Percentiles rank a stretch among this genome's conserved stretches.
Evolutionary conservation across 23 red algal genomes (phyloP).

Genomic region (Gracilaria caudata): DNA sequence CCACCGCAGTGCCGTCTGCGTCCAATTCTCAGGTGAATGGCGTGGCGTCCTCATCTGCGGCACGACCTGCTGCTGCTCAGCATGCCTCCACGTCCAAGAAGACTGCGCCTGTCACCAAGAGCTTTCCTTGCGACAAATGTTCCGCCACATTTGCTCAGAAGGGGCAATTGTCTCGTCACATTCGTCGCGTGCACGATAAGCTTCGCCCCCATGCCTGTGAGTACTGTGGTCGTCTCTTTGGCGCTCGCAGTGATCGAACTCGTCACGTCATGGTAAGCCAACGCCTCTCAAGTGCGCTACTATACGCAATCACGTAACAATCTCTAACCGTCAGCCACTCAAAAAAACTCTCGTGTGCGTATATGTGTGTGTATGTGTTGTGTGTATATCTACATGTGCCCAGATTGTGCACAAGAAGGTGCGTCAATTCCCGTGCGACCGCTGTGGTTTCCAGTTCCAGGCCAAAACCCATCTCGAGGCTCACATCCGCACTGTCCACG

Average conservation of each 20-base stretch:
- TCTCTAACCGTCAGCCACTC: no score
- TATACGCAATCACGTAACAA: no score
- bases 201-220: slow-evolving; percentile 70
- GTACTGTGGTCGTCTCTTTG: slow-evolving; percentile 73
- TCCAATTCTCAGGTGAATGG: background rate
- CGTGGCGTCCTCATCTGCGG: background rate
- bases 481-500: slow-evolving; percentile 72
- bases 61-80: background rate
- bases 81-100: background rate
- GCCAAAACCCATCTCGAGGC: slow-evolving; percentile 59
- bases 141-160: slow-evolving; percentile 45
- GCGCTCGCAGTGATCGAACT: slow-evolving; percentile 61
- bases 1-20: background rate
- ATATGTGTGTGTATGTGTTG: background rate
- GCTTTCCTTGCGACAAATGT: slow-evolving; percentile 66
- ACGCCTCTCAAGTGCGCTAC: no score
- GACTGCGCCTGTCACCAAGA: background rate
- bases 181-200: slow-evolving; percentile 73
- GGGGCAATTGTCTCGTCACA: slow-evolving; percentile 72
- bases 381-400: background rate
- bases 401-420: slow-evolving; percentile 81
- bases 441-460: slow-evolving; percentile 70
- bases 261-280: slow-evolving; percentile 73
- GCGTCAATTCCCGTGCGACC: slow-evolving; percentile 73
- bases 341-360: background rate